Evolutionary conservation across 805 yeast species (phyloP), one percentile per base, ranked within the genome.

Genomic region (Scheffersomyces stipitis): DNA sequence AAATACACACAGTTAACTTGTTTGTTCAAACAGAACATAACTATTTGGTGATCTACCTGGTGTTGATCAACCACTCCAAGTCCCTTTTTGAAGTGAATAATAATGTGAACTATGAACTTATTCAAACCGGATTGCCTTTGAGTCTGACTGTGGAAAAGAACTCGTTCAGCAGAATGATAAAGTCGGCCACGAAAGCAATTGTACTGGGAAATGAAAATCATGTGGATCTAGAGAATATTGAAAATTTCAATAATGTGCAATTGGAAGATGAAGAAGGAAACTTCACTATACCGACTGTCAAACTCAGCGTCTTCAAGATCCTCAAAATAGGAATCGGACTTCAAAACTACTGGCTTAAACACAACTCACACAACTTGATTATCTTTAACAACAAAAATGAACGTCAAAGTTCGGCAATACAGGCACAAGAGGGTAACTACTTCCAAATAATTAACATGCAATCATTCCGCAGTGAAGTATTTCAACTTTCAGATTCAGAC

Each of bases 1-100:
- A 56, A 38, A 41, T 59, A 31, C 41, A 42, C 16, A 56, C 56
- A 12, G 38, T 50, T 4, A 60, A 64, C 34, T 51, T 74, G 38
- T 69, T 74, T 30, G 53, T 74, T 5, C 63, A 62, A 39, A 72
- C 80, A 1, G 49, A 62, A 18, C 39, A 43, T 5, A 63, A 66
- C 38, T 66, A 59, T 33, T 43, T 75, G n/a, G 49, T 74, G 24
- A 59, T 75, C 20, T 77, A 69, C 43, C 75, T 70, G 17, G 42
- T 64, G 9, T 37, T 45, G 15, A 51, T 65, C 24, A 54, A 50
- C 40, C 57, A 60, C 48, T 48, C 57, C 15, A 52, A 52, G 18
- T 58, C 69, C n/a, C 36, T 57, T 28, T 69, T 54, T 39, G 71
- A 66, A 37, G 45, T 69, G 4, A 45, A 50, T 23, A 57, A 52